Conservation (phyloP, 2,329 filamentous ascomycete species). For the Xylariales sp. region DNA sequence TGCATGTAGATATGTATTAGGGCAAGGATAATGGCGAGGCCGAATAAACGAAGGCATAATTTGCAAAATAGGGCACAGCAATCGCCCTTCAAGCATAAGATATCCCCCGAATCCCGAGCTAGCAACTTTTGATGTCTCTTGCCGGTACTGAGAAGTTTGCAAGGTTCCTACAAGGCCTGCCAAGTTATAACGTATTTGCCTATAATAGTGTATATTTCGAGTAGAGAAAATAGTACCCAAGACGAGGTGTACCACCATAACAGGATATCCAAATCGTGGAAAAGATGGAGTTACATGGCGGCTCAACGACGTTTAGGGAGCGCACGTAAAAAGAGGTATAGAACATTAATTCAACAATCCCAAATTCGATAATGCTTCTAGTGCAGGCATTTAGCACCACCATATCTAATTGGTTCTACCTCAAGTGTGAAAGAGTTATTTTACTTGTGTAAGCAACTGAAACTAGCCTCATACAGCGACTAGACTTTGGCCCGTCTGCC, state of each 20-base stretch:
- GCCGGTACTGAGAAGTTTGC: conserved; percentile 76
- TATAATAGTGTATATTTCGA: not conserved
- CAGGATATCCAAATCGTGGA: not conserved
- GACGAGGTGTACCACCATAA: not conserved
- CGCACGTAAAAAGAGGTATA: not conserved
- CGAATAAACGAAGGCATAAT: no score
- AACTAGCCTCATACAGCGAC: not conserved
- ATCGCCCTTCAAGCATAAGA: no score
- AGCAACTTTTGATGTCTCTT: conserved; percentile 59
- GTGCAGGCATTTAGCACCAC: not conserved
- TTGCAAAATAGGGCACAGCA: no score
- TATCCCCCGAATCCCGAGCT: no score
- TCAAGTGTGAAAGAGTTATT: not conserved
- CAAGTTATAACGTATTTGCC: conserved; percentile 44
- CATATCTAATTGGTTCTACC: not conserved
- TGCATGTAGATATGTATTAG: conserved; percentile 49
- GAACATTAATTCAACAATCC: conserved; percentile 24
- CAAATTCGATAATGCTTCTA: not conserved
- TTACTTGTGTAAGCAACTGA: not conserved
- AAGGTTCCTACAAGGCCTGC: conserved; percentile 69
- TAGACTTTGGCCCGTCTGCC: not conserved
- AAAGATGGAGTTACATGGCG: conserved; percentile 6
- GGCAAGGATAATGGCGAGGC: no score
- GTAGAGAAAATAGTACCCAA: not conserved
- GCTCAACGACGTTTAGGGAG: conserved; percentile 28